Conservation (phyloP, 73 alveolate species). For the Paramecium sexaurelia region DNA sequence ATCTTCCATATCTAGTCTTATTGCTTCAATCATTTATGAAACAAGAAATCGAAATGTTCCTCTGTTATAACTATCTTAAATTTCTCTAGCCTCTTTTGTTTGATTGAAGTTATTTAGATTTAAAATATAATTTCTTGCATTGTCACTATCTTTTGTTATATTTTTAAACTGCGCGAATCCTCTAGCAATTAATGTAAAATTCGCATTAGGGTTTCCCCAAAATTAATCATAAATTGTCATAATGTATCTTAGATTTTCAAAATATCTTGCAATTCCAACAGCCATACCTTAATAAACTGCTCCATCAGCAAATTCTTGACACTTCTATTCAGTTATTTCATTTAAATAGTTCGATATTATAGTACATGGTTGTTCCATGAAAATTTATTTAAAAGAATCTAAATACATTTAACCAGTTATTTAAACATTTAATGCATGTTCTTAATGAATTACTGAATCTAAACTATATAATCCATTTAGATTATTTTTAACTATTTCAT, state of each 20-base stretch:
- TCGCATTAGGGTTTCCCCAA: conserved; percentile 13
- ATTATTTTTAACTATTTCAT: neutral
- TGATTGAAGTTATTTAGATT: conserved; percentile 36
- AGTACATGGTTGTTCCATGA: conserved; percentile 64
- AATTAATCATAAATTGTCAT: conserved; percentile 56
- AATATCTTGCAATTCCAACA: conserved; percentile 64
- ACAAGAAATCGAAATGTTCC: conserved; percentile 24
- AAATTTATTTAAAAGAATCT: neutral
- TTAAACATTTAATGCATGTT: conserved; percentile 55
- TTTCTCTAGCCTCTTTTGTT: neutral
- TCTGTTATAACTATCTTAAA: conserved; percentile 43
- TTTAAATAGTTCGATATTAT: neutral
- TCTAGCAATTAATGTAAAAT: conserved; percentile 51
- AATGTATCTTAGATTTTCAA: conserved; percentile 58
- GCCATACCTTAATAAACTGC: conserved; percentile 69
- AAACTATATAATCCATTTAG: conserved; percentile 19
- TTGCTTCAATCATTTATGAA: neutral
- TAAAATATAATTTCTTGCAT: neutral
- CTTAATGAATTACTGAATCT: conserved; percentile 59
- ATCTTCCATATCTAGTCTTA: conserved; percentile 7
- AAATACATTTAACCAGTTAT: neutral
- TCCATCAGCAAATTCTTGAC: conserved; percentile 61
- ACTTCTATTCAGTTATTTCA: conserved; percentile 37
- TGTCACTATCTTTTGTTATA: neutral
- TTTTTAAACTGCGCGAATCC: conserved; percentile 45